A percentile compares a stretch with the other conserved stretches of the same genome.
phyloP scores from a whole-genome alignment of 2,329 filamentous ascomycete species.

The Ophiocordyceps unilateralis region DNA sequence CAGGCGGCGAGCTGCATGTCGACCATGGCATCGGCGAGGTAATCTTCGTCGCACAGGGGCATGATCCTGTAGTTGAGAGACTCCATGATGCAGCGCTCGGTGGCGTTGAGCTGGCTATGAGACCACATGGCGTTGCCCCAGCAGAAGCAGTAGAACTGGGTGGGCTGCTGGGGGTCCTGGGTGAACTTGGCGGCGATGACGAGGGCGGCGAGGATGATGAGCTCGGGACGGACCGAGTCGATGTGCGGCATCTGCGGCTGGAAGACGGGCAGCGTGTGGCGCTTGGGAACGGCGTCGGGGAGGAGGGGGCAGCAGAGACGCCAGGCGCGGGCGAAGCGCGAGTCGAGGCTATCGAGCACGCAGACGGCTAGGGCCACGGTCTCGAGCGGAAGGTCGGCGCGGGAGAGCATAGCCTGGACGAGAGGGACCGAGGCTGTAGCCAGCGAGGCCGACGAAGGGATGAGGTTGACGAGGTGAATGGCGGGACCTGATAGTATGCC shows the following conservation, averaged over 20 bases:
- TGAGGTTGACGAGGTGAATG: constrained; percentile 47
- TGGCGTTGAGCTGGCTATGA: constrained; percentile 43
- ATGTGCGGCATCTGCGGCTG: constrained; percentile 40
- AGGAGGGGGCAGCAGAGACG: constrained; percentile 38
- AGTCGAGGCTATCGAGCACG: constrained; percentile 47
- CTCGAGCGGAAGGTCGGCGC: constrained; percentile 40
- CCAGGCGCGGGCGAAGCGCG: constrained; percentile 45
- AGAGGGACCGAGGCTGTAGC: constrained; percentile 37
- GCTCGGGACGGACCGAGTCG: constrained; percentile 42
- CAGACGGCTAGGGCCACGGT: constrained; percentile 47
- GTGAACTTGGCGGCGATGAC: constrained; percentile 50
- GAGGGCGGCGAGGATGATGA: constrained; percentile 45
- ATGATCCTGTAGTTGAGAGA: constrained; percentile 45
- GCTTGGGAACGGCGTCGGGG: constrained; percentile 17
- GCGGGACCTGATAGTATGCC: constrained; percentile 33
- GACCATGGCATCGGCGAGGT: constrained; percentile 40
- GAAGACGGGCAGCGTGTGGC: constrained; percentile 29
- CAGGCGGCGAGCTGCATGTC: constrained; percentile 44
- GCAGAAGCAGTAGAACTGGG: constrained; percentile 30
- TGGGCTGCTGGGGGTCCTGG: constrained; percentile 38
- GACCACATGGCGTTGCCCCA: constrained; percentile 43
- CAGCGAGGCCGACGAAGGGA: constrained; percentile 45
- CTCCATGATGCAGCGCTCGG: constrained; percentile 47
- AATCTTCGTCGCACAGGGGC: constrained; percentile 37
- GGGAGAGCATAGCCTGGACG: constrained; percentile 42